These are phyloP conservation scores for Venturia asperata DNA, from an alignment of 2,329 filamentous ascomycete species.

Conservation along the genomic window DNA sequence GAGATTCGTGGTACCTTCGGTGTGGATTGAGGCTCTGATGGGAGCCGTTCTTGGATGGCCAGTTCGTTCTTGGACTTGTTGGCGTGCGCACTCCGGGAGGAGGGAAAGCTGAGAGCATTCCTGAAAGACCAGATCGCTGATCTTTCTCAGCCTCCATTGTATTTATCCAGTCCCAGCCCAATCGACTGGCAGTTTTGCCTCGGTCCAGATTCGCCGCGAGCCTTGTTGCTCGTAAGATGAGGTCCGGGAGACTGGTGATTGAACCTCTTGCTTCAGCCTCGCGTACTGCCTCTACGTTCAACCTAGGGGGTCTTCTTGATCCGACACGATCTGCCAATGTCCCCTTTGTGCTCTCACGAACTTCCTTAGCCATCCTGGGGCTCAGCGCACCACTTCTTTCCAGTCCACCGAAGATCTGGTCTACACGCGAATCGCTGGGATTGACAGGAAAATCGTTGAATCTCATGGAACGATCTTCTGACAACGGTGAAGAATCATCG, in stretches of 20 bases:
- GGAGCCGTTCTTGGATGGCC: constrained; percentile 21
- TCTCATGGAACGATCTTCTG: constrained; percentile 30
- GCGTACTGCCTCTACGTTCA: constrained; percentile 76
- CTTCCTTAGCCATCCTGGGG: background rate
- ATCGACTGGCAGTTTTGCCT: constrained; percentile 59
- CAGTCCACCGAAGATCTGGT: constrained; percentile 14
- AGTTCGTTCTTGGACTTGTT: constrained; percentile 25
- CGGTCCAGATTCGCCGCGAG: constrained; percentile 83
- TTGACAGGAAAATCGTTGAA: background rate
- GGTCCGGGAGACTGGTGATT: constrained; percentile 81
- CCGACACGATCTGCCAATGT: constrained; percentile 36
- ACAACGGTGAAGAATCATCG: constrained; percentile 31
- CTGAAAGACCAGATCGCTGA: constrained; percentile 43
- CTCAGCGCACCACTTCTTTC: constrained; percentile 14
- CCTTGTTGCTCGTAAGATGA: constrained; percentile 81
- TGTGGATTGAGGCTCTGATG: constrained; percentile 4
- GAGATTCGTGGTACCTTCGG: background rate
- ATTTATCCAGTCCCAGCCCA: constrained; percentile 44
- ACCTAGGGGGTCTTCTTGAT: constrained; percentile 54
- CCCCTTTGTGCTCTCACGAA: constrained; percentile 25
- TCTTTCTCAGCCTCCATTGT: constrained; percentile 28
- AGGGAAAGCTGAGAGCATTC: constrained; percentile 58
- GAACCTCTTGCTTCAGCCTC: constrained; percentile 80
- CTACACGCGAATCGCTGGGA: constrained; percentile 9
- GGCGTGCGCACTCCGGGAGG: constrained; percentile 49